A percentile compares a stretch with the other conserved stretches of the same genome.
These are phyloP conservation scores for Venturia asperata DNA, from an alignment of 2,329 filamentous ascomycete species.

Conservation along the genomic window DNA sequence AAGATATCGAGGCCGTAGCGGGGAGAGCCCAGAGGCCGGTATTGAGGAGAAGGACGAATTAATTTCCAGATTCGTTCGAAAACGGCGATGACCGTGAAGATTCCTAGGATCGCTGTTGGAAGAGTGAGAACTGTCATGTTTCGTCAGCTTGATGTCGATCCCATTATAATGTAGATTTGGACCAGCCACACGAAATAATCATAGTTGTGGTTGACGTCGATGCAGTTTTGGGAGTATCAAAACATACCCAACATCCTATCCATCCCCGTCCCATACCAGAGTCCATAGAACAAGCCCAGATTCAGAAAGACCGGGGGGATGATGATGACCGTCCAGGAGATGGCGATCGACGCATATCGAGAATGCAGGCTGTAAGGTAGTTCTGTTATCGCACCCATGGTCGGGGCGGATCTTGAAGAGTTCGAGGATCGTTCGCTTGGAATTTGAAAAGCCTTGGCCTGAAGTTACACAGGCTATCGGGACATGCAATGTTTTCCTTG, in stretches of 20 bases:
- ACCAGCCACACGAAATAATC: not conserved
- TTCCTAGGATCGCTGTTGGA: conserved; percentile 17
- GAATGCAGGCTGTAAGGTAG: conserved; percentile 18
- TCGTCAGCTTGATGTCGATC: no score
- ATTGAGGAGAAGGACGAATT: conserved; percentile 2
- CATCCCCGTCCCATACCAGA: conserved; percentile 16
- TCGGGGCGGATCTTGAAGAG: not conserved
- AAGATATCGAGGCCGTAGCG: conserved; percentile 18
- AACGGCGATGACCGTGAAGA: conserved; percentile 17
- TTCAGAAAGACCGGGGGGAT: conserved; percentile 19
- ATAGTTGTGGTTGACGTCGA: not conserved
- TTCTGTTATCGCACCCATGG: conserved; percentile 10
- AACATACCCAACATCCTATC: conserved; percentile 16
- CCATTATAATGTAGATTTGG: not conserved
- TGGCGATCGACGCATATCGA: conserved; percentile 14
- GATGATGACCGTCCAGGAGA: conserved; percentile 19
- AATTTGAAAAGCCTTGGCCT: not conserved
- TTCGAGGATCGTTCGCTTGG: not conserved
- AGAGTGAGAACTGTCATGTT: not conserved
- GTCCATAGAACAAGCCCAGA: conserved; percentile 18
- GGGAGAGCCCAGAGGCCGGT: conserved; percentile 11
- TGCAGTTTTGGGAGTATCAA: not conserved
- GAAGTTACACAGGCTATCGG: not conserved
- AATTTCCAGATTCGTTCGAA: conserved; percentile 17
- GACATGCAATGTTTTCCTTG: not conserved